These are phyloP conservation scores for Pharnaceum exiguum DNA, from an alignment of 148 eudicot genomes.

Conservation along the genomic window DNA sequence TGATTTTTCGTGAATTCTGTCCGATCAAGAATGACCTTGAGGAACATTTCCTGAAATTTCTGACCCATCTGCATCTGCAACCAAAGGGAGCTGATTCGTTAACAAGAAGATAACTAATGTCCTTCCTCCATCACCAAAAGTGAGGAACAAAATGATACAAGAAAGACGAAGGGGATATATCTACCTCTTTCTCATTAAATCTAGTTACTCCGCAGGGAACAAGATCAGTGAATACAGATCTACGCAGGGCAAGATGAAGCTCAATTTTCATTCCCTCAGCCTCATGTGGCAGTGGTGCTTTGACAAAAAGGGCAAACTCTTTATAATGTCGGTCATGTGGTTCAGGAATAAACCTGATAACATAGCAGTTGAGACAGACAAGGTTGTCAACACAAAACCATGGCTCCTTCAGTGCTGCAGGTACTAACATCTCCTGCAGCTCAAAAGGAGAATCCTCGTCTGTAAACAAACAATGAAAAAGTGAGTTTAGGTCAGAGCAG, in stretches of 20 bases:
- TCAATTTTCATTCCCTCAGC: conserved; percentile 68
- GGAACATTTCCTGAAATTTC: conserved; percentile 68
- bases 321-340: conserved; percentile 75
- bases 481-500: background rate
- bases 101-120: background rate
- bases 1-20: conserved; percentile 47
- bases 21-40: conserved; percentile 78
- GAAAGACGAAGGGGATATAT: background rate
- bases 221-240: conserved; percentile 64
- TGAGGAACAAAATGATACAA: background rate
- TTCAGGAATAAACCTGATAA: conserved; percentile 54
- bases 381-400: conserved; percentile 39
- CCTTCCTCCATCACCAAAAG: background rate
- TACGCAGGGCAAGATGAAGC: conserved; percentile 72
- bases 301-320: conserved; percentile 70
- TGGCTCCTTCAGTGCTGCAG: conserved; percentile 57
- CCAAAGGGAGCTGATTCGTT: background rate
- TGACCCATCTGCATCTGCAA: conserved; percentile 67
- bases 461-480: conserved; percentile 29
- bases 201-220: conserved; percentile 47
- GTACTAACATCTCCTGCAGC: conserved; percentile 89
- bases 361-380: conserved; percentile 58
- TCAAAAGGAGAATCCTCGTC: conserved; percentile 61
- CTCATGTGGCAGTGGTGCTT: conserved; percentile 60
- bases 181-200: conserved; percentile 68